Conservation (phyloP, 2,329 filamentous ascomycete genomes). For the Nigrospora osmanthi region DNA sequence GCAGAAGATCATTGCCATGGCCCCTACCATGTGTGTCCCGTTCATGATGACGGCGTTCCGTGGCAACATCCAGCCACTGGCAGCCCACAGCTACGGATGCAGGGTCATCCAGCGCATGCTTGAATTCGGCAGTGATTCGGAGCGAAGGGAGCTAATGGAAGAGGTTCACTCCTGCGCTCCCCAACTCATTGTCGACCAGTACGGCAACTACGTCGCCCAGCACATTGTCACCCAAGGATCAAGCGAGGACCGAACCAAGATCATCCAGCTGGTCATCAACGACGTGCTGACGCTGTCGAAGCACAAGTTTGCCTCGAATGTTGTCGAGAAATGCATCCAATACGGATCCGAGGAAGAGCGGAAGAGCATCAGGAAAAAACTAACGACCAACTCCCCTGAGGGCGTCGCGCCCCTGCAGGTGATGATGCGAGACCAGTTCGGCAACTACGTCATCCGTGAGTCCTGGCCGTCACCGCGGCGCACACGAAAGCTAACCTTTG, state of each 20-base stretch:
- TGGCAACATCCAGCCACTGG: conserved; percentile 65
- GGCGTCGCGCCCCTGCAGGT: conserved; percentile 63
- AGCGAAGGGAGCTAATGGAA: conserved; percentile 63
- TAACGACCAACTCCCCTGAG: conserved; percentile 52
- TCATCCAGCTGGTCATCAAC: conserved; percentile 66
- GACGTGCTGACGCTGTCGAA: conserved; percentile 73
- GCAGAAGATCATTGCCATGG: conserved; percentile 81
- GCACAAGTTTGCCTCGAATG: conserved; percentile 95
- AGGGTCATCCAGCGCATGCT: conserved; percentile 89
- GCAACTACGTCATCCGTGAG: conserved; percentile 96
- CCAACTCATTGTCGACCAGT: conserved; percentile 75
- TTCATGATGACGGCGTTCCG: conserved; percentile 80
- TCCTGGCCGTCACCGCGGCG: conserved; percentile 14
- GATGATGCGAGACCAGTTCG: conserved; percentile 85
- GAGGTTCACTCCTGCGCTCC: conserved; percentile 70
- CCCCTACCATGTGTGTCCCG: conserved; percentile 69
- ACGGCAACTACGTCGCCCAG: conserved; percentile 93
- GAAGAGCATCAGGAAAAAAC: conserved; percentile 55
- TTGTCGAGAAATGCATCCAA: conserved; percentile 87
- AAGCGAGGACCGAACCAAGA: conserved; percentile 60
- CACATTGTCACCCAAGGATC: conserved; percentile 79
- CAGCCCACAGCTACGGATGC: conserved; percentile 79
- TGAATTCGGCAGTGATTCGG: conserved; percentile 67
- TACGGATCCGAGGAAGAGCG: conserved; percentile 63
- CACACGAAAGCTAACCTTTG: conserved; percentile 15